Conservation (phyloP, 768 basidiomycete species). For the Auriculariales sp. region DNA sequence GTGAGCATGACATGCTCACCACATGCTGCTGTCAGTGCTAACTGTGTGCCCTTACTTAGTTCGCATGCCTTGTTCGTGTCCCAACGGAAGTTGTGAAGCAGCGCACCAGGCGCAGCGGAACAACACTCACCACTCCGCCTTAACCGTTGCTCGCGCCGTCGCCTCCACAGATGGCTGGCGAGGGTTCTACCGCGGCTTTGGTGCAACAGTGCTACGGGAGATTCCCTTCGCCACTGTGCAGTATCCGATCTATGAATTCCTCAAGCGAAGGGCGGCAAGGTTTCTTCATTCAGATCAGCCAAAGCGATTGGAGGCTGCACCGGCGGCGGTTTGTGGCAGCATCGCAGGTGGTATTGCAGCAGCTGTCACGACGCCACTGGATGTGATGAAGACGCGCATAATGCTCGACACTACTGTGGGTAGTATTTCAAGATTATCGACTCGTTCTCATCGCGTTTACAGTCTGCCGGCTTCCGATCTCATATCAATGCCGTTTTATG, state of each 20-base stretch:
- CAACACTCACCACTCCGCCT: constrained; percentile 38
- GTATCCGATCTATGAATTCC: constrained; percentile 31
- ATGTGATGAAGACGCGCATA: constrained; percentile 91
- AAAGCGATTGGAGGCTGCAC: constrained; percentile 10
- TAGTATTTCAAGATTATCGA: not conserved
- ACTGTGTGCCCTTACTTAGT: not conserved
- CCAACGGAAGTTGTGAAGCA: constrained; percentile 96
- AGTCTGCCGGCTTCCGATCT: not conserved
- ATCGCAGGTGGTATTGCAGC: constrained; percentile 85
- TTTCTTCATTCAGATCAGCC: constrained; percentile 13
- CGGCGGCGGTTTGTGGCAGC: constrained; percentile 69
- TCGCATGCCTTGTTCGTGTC: constrained; percentile 84
- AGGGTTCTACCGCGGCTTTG: constrained; percentile 85
- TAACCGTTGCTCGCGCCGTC: constrained; percentile 41
- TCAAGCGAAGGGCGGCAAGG: constrained; percentile 17
- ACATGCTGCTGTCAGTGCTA: not conserved
- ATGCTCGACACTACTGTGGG: constrained; percentile 58
- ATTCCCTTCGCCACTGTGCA: constrained; percentile 30
- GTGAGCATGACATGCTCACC: constrained; percentile 18
- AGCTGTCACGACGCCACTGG: constrained; percentile 82
- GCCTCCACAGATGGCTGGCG: constrained; percentile 45
- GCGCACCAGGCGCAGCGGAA: constrained; percentile 56
- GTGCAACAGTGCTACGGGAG: constrained; percentile 60
- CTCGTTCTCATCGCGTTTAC: not conserved
- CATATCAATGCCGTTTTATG: constrained; percentile 27